A percentile compares a stretch with the other conserved stretches of the same genome.
These are phyloP conservation scores for Backusella tarrabulga DNA, from an alignment of 192 early-diverging fungal species.

Conservation along the genomic window DNA sequence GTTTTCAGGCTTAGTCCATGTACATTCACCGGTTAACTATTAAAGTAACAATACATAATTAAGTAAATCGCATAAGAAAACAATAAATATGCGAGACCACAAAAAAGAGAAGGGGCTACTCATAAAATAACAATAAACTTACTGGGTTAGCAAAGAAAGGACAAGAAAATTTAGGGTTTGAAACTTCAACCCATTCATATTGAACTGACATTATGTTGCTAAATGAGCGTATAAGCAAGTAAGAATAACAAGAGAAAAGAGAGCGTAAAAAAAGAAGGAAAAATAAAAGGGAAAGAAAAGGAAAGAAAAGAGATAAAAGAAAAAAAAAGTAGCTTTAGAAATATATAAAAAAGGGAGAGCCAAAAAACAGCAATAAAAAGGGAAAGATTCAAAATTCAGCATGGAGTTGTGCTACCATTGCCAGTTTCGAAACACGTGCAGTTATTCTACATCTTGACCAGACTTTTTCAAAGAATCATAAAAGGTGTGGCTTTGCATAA, in stretches of 20 bases:
- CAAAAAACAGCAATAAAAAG: not conserved
- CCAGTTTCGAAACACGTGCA: constrained; percentile 2
- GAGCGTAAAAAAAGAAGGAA: not conserved
- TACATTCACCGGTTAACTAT: constrained; percentile 82
- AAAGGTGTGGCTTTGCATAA: constrained; percentile 2
- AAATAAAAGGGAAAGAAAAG: not conserved
- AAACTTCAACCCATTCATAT: constrained; percentile 67
- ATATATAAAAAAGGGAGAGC: not conserved
- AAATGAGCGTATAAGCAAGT: not conserved
- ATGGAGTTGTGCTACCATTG: constrained; percentile 1
- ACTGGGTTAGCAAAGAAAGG: constrained; percentile 71
- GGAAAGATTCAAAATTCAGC: constrained; percentile 5
- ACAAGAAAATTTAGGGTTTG: constrained; percentile 60
- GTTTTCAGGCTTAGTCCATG: constrained; percentile 59
- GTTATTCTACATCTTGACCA: not conserved
- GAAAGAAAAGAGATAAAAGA: not conserved
- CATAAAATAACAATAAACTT: constrained; percentile 19
- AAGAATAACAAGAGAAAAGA: not conserved
- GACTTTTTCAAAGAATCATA: not conserved
- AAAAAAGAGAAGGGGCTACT: not conserved
- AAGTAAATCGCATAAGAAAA: constrained; percentile 1
- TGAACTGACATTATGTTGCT: constrained; percentile 17
- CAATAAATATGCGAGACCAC: not conserved
- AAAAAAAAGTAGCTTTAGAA: not conserved
- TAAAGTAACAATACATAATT: constrained; percentile 8